Evolutionary conservation across 257 asterid species (phyloP), one percentile per base, ranked within the genome.

Genomic region (Nicotiana otophora): DNA sequence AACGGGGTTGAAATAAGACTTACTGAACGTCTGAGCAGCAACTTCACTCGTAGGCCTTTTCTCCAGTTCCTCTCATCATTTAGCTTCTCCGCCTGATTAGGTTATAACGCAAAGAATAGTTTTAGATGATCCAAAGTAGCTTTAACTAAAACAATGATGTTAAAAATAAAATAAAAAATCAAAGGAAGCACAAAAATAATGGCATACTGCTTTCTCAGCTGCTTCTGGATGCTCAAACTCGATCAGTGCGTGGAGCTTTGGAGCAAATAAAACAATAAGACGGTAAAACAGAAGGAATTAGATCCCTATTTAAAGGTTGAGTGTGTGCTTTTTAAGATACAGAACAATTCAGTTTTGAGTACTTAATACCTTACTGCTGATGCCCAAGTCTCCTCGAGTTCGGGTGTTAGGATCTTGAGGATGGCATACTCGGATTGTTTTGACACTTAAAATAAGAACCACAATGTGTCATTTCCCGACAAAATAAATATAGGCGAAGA

Each of bases 11-110:
- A 57, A 57, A 57, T 17, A 17, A n/a, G 60, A 77, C 95, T 1
- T 84, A 96, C 99, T 90, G 97, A 85, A 10, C 96, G 97, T 87
- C 90, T 93, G 19, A 94, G 93, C 90, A 94, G 83, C 77, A 94
- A 89, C 84, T 97, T 88, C 16, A 96, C 98, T n/a, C 97, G 88
- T 83, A 96, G 90, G 81, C 99, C 99, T 85, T 91, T 92, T 82
- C 98, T 89, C 99, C 98, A 93, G 87, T 94, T 92, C 86, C 94
- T 87, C 87, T 93, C 98, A 53, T 94, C 99, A 55, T 91, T 93
- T 12, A 96, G 80, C 78, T 84, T 90, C 90, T 92, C 97, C 7
- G 89, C 97, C 98, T 96, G 84, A 67, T 39, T 74, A 62, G n/a
- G 62, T 26, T 15, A 23, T 23, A 15, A 51, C 62, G 36, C 3